Base-by-base conservation (phyloP, 1,284 basidiomycete genomes). In the Neotropicomus parvogracilis region DNA sequence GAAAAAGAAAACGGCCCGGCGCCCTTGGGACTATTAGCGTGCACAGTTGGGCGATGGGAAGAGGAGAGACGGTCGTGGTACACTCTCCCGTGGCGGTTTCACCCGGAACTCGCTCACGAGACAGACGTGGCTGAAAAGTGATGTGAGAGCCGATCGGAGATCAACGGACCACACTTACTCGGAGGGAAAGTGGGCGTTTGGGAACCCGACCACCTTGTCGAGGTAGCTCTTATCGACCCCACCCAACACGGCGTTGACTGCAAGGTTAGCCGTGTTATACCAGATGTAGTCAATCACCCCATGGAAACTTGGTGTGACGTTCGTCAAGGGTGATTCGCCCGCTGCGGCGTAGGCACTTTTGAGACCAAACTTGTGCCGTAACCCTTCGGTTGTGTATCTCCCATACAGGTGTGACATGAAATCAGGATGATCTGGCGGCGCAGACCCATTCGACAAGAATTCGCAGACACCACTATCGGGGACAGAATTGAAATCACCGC, bases 361-460 rank as follows among this genome's bases (percentile, higher is more conserved):
- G 57, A 99, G 75, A 13, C 81, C 80, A 46, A 97, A 74, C 31
- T 78, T 76, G 66, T 98, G 97, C 56, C 78, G 73, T 51, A 95
- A 63, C 1, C 97, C 97, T 24, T 93, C 86, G n/a, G 82, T 79
- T 11, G 97, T 98, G 72, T 95, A 98, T 60, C 77, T 79, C 33
- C 95, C 97, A 60, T 99, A 99, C 46, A 79, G 77, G 65, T 97
- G 91, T 12, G 80, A 79, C 84, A 95, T 85, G 67, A 97, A 99
- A 67, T 99, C 97, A 21, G 85, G 80, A 64, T 99, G 95, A 55
- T 89, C 79, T 12, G 81, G 74, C 3, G 85, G 72, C 1, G 88
- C 73, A 7, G 73, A 69, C 9, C 95, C 95, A 11, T 75, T 82
- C 33, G 85, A 78, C 48, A 99, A 68, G 73, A 89, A 95, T 62